Evolutionary conservation across 768 basidiomycete species (phyloP).

Genomic region (Lentinus brumalis): DNA sequence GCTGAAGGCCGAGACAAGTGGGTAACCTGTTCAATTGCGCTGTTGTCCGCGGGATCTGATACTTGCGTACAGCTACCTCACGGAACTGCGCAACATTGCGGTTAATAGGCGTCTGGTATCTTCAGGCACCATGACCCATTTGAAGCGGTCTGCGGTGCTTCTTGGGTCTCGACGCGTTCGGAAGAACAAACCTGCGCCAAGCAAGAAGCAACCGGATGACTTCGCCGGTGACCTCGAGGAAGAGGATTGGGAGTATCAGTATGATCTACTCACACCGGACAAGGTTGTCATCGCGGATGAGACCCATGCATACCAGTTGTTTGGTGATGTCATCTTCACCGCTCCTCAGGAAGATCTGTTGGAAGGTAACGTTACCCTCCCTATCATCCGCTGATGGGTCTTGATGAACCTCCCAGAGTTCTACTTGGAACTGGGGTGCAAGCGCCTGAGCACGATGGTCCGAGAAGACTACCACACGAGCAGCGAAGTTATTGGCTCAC

Average conservation of each 20-base stretch:
- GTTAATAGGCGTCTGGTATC: slow-evolving; percentile 63
- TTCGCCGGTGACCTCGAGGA: slow-evolving; percentile 52
- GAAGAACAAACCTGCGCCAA: slow-evolving; percentile 28
- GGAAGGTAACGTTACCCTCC: slow-evolving; percentile 56
- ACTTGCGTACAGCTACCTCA: slow-evolving; percentile 60
- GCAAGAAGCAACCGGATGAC: slow-evolving; percentile 18
- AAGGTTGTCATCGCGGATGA: slow-evolving; percentile 88
- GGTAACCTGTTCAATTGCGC: slow-evolving; percentile 24
- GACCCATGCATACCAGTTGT: slow-evolving; percentile 75
- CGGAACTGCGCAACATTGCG: slow-evolving; percentile 85
- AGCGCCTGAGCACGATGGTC: slow-evolving; percentile 69
- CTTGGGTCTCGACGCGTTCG: slow-evolving; percentile 68
- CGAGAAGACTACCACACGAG: slow-evolving; percentile 74
- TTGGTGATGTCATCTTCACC: slow-evolving; percentile 72
- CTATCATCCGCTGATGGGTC: too few species aligned
- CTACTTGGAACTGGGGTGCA: slow-evolving; percentile 76
- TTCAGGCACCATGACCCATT: slow-evolving; percentile 51
- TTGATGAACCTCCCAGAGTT: slow-evolving; percentile 49
- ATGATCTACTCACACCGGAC: slow-evolving; percentile 69
- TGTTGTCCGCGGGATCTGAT: not conserved
- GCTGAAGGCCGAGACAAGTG: slow-evolving; percentile 72
- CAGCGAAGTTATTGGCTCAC: slow-evolving; percentile 50
- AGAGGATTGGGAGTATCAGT: slow-evolving; percentile 71
- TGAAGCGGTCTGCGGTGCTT: slow-evolving; percentile 74
- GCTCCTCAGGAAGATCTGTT: slow-evolving; percentile 91